Evolutionary conservation across 192 early-diverging fungal species (phyloP).

Genomic region (Coemansia sp.): DNA sequence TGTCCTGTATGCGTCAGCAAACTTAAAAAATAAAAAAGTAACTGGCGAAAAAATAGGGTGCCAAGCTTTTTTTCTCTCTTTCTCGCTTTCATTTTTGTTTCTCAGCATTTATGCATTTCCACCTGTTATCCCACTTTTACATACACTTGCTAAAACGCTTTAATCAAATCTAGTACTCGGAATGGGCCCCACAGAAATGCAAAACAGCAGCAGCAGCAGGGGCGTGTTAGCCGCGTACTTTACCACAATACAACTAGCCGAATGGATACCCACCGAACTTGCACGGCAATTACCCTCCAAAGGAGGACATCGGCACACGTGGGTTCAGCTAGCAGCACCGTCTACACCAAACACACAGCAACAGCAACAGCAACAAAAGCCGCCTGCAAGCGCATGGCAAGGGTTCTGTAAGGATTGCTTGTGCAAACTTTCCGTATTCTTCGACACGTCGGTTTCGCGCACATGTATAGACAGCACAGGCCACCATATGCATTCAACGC

Average conservation of each 20-base stretch:
- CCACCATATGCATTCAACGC: constrained; percentile 38
- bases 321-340: constrained; percentile 13
- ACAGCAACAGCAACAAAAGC: background rate
- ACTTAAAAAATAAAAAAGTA: background rate
- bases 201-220: background rate
- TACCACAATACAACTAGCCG: constrained; percentile 27
- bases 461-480: constrained; percentile 30
- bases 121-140: too few relatives aligned
- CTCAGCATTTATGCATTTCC: background rate
- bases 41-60: too few relatives aligned
- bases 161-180: too few relatives aligned
- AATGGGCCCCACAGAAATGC: background rate
- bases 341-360: background rate
- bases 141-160: too few relatives aligned
- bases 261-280: constrained; percentile 35
- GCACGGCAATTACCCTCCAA: constrained; percentile 4
- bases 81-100: background rate
- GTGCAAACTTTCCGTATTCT: constrained; percentile 8
- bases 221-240: constrained; percentile 38
- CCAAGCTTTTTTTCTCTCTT: background rate
- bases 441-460: constrained; percentile 4
- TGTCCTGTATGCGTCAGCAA: background rate
- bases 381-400: constrained; percentile 13
- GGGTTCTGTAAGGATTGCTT: constrained; percentile 37
- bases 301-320: constrained; percentile 33